Evolutionary conservation across 805 yeast species (phyloP).

Genomic region (Starmerella gropengiesseri): DNA sequence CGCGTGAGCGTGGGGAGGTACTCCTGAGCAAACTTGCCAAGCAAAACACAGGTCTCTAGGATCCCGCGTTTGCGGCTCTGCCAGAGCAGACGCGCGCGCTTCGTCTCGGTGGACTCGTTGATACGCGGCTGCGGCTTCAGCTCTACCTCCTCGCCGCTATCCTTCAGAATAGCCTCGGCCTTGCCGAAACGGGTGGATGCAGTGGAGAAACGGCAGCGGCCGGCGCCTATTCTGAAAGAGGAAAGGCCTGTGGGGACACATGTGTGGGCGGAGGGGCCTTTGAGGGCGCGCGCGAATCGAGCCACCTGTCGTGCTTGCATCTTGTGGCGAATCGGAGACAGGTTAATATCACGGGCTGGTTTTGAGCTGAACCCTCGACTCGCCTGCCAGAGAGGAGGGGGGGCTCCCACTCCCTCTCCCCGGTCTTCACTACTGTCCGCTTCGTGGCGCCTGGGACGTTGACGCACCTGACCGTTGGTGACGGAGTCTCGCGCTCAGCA

Average conservation of each 20-base stretch:
- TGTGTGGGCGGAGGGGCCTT: too few species aligned
- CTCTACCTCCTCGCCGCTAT: conserved; percentile 32
- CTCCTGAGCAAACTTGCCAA: conserved; percentile 75
- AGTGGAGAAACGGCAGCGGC: not conserved
- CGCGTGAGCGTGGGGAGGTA: conserved; percentile 48
- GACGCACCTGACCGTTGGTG: too few species aligned
- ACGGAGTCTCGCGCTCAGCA: too few species aligned
- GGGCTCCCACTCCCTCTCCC: too few species aligned
- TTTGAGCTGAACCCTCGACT: too few species aligned
- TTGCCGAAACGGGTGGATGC: not conserved
- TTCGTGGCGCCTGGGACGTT: too few species aligned
- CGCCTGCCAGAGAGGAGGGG: too few species aligned
- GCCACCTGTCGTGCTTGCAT: not conserved
- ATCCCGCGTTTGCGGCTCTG: conserved; percentile 94
- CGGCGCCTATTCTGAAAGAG: too few species aligned
- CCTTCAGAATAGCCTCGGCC: conserved; percentile 15
- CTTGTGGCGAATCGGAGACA: too few species aligned
- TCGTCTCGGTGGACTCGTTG: conserved; percentile 60
- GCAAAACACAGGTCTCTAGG: conserved; percentile 76
- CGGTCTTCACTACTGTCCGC: too few species aligned
- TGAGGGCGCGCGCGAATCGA: not conserved
- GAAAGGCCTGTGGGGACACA: too few species aligned
- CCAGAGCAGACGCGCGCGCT: conserved; percentile 78
- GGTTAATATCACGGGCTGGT: too few species aligned
- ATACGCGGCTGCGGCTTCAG: conserved; percentile 70